Evolutionary conservation across 768 basidiomycete species (phyloP).

Genomic region (Sistotremastrum suecicum): DNA sequence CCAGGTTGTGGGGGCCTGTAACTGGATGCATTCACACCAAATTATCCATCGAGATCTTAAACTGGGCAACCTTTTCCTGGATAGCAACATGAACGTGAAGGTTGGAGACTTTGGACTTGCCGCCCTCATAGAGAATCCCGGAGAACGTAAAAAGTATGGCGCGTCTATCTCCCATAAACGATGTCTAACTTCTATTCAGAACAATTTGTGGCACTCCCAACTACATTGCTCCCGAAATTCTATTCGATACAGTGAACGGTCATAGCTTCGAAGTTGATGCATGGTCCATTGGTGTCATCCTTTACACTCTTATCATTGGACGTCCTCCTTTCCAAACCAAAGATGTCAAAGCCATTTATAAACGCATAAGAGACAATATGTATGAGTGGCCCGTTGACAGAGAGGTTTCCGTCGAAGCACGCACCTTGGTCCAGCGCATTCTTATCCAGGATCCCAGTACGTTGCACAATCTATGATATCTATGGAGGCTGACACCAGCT

Average conservation of each 20-base stretch:
- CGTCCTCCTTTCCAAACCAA: constrained; percentile 98
- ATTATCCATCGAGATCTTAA: constrained; percentile 98
- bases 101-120: constrained; percentile 97
- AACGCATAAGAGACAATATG: constrained; percentile 85
- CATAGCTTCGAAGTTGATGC: constrained; percentile 98
- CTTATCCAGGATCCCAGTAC: constrained; percentile 61
- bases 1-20: constrained; percentile 89
- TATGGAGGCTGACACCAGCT: background rate
- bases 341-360: constrained; percentile 93
- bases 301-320: constrained; percentile 89
- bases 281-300: constrained; percentile 94
- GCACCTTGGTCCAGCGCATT: constrained; percentile 69
- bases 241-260: constrained; percentile 90
- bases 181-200: constrained; percentile 12
- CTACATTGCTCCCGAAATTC: constrained; percentile 95
- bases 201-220: constrained; percentile 98
- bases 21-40: constrained; percentile 94
- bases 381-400: constrained; percentile 84
- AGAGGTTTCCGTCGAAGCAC: constrained; percentile 52
- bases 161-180: background rate
- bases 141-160: constrained; percentile 81
- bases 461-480: background rate
- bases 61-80: constrained; percentile 89
- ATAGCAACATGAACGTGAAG: constrained; percentile 85
- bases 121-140: constrained; percentile 89